These are phyloP conservation scores for Gossypium sturtianum DNA, from an alignment of 345 rosid genomes.

Conservation along the genomic window DNA sequence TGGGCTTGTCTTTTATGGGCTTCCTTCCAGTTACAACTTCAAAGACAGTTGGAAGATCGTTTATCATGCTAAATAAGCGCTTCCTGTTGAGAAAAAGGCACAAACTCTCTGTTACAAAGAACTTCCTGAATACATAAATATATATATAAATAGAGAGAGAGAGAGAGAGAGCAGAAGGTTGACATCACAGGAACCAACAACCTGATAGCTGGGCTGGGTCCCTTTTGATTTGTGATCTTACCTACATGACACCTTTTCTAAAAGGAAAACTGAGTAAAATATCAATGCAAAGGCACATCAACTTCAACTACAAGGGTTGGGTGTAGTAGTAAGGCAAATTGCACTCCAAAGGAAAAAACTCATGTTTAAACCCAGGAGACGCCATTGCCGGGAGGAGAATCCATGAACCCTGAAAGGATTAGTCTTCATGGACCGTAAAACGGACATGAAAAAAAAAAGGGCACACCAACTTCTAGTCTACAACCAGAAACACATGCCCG, in stretches of 20 bases:
- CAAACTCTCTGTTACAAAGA: background rate
- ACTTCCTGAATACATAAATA: no score
- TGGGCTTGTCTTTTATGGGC: conserved; percentile 49
- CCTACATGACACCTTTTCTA: background rate
- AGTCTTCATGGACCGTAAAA: no score
- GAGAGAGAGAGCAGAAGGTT: background rate
- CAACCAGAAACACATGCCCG: background rate
- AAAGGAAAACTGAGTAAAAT: background rate
- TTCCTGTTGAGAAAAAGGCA: conserved; percentile 37
- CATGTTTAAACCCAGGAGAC: no score
- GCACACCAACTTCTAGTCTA: background rate
- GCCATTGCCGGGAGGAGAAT: no score
- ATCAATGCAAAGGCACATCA: background rate
- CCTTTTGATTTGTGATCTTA: background rate
- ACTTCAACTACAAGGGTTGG: no score
- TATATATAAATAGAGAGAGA: no score
- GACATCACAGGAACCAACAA: background rate
- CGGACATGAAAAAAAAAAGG: background rate
- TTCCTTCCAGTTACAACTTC: conserved; percentile 64
- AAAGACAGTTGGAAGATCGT: conserved; percentile 67
- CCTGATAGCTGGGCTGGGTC: background rate
- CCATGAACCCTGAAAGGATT: no score
- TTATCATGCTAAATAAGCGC: conserved; percentile 64
- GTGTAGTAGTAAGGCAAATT: no score
- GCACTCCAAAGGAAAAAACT: no score